Percentiles rank a stretch among this genome's conserved stretches.
These are phyloP conservation scores for Endothia cerciana DNA, from an alignment of 2,329 filamentous ascomycete genomes.

Conservation along the genomic window DNA sequence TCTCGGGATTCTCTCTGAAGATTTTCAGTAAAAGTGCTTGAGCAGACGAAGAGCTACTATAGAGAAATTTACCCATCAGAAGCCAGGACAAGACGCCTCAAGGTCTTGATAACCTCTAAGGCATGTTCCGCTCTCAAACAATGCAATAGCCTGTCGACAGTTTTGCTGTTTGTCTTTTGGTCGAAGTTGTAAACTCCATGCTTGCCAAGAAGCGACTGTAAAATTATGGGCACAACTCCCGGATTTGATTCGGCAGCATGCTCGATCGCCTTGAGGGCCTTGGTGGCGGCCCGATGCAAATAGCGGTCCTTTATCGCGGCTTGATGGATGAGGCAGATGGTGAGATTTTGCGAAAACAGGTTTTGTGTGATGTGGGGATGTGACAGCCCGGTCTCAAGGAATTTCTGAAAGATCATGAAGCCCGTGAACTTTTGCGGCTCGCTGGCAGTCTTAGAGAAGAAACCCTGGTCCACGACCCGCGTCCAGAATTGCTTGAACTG, in stretches of 20 bases:
- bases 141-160: constrained; percentile 53
- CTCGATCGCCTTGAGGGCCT: constrained; percentile 74
- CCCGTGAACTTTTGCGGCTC: constrained; percentile 91
- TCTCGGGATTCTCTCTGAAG: constrained; percentile 30
- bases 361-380: constrained; percentile 53
- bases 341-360: constrained; percentile 82
- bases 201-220: constrained; percentile 70
- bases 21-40: background rate
- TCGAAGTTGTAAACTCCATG: constrained; percentile 81
- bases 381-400: constrained; percentile 60
- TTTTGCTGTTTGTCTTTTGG: constrained; percentile 69
- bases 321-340: constrained; percentile 82
- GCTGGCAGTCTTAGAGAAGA: constrained; percentile 82
- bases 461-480: constrained; percentile 80
- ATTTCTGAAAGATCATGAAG: constrained; percentile 82
- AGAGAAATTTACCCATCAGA: constrained; percentile 38
- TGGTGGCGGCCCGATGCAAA: constrained; percentile 77
- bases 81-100: constrained; percentile 34
- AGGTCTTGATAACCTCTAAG: constrained; percentile 20
- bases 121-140: constrained; percentile 36
- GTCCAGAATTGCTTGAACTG: constrained; percentile 82
- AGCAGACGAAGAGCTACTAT: background rate
- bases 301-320: constrained; percentile 77
- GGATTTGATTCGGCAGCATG: constrained; percentile 65
- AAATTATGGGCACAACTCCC: constrained; percentile 60